These are phyloP conservation scores for Vachellia pachyceras DNA, from an alignment of 306 rosid genomes.

Conservation along the genomic window DNA sequence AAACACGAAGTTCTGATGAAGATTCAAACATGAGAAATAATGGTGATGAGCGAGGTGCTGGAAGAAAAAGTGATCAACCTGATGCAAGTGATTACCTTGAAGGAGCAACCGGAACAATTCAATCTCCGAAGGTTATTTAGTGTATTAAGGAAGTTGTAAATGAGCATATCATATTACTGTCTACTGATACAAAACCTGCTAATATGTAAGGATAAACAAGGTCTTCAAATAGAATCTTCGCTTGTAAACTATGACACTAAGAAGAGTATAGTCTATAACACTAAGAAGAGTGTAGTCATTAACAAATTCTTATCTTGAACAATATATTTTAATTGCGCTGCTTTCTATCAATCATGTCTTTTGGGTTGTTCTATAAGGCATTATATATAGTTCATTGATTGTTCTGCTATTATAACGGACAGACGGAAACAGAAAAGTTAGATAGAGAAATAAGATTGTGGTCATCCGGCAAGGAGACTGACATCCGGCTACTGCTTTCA, in stretches of 20 bases:
- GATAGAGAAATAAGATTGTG: slow-evolving; percentile 78
- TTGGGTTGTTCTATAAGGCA: slow-evolving; percentile 21
- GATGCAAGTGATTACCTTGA: slow-evolving; percentile 43
- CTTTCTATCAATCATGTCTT: background rate
- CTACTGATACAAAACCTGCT: slow-evolving; percentile 9
- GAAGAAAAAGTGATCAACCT: slow-evolving; percentile 59
- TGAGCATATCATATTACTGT: slow-evolving; percentile 17
- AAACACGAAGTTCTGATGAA: slow-evolving; percentile 56
- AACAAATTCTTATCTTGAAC: background rate
- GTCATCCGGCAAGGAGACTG: slow-evolving; percentile 84
- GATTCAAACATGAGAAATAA: slow-evolving; percentile 52
- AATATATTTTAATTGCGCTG: background rate
- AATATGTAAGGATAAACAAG: background rate
- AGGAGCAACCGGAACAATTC: slow-evolving; percentile 45
- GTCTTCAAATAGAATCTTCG: background rate
- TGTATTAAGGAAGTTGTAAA: background rate
- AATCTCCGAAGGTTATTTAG: slow-evolving; percentile 65
- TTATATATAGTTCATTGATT: slow-evolving; percentile 10
- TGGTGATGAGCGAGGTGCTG: slow-evolving; percentile 49
- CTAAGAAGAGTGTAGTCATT: too few species aligned
- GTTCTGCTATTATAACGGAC: slow-evolving; percentile 32
- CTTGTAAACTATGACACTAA: background rate
- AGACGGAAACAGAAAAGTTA: slow-evolving; percentile 61
- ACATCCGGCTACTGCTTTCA: slow-evolving; percentile 81
- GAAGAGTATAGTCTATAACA: too few species aligned